These are phyloP conservation scores for Cyanidiococcus yangmingshanensis DNA, from an alignment of 23 red algal genomes.

Conservation along the genomic window DNA sequence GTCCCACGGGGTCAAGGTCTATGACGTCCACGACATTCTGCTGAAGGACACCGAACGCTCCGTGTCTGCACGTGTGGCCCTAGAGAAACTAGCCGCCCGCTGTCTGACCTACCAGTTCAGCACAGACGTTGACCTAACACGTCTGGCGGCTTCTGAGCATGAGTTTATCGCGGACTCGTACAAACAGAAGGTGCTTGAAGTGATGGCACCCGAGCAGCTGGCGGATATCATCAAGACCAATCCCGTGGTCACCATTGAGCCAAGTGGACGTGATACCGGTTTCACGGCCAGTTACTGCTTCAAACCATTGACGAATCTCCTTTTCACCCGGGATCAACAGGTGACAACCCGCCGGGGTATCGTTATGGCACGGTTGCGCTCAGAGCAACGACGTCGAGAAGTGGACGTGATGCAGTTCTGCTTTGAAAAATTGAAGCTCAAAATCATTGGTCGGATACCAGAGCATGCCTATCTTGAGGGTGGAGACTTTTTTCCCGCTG, in stretches of 20 bases:
- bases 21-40: constrained; percentile 85
- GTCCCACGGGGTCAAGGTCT: constrained; percentile 36
- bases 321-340: constrained; percentile 93
- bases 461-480: constrained; percentile 70
- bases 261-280: constrained; percentile 69
- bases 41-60: constrained; percentile 44
- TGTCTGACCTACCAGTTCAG: constrained; percentile 54
- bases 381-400: constrained; percentile 56
- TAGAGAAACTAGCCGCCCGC: constrained; percentile 71
- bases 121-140: constrained; percentile 1
- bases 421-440: constrained; percentile 65
- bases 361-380: constrained; percentile 67
- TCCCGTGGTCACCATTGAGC: constrained; percentile 63
- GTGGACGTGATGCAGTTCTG: constrained; percentile 98
- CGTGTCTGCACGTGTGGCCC: constrained; percentile 49
- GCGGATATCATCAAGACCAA: constrained; percentile 92
- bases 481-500: constrained; percentile 90
- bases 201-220: constrained; percentile 70
- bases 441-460: constrained; percentile 72
- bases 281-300: constrained; percentile 86
- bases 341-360: constrained; percentile 86
- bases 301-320: constrained; percentile 74
- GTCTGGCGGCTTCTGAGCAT: neutral
- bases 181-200: constrained; percentile 72
- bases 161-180: constrained; percentile 77